Conservation (phyloP, 495 filamentous ascomycete genomes). For the Platismatia glauca region DNA sequence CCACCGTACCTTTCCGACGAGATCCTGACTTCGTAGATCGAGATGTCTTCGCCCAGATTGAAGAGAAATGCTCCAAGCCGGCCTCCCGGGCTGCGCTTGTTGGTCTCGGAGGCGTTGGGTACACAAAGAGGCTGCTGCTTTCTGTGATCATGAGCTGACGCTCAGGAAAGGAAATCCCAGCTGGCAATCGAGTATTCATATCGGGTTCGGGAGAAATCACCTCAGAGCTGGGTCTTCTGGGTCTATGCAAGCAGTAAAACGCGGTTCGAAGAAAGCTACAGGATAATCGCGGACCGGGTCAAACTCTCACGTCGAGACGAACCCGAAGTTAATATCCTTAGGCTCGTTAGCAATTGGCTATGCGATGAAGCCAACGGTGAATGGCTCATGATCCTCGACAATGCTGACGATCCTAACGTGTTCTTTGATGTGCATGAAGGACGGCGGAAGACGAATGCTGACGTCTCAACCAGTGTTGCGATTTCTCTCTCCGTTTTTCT, state of each 20-base stretch:
- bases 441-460: too few species aligned
- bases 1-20: slow-evolving; percentile 27
- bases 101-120: too few species aligned
- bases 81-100: too few species aligned
- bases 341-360: slow-evolving; percentile 35
- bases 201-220: slow-evolving; percentile 27
- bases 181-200: slow-evolving; percentile 36
- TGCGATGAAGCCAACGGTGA: slow-evolving; percentile 26
- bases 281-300: slow-evolving; percentile 31
- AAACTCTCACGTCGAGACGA: slow-evolving; percentile 32
- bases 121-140: too few species aligned
- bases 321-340: slow-evolving; percentile 32
- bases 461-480: too few species aligned
- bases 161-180: slow-evolving; percentile 40
- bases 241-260: slow-evolving; percentile 33
- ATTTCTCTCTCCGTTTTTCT: too few species aligned
- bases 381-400: slow-evolving; percentile 41
- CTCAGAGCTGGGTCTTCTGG: slow-evolving; percentile 43
- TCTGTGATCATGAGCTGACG: too few species aligned
- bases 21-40: slow-evolving; percentile 33
- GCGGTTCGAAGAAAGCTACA: slow-evolving; percentile 34
- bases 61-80: slow-evolving; percentile 21
- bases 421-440: too few species aligned
- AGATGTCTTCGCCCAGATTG: slow-evolving; percentile 24
- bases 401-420: slow-evolving; percentile 32